Percentiles rank a stretch among this genome's conserved stretches.
Evolutionary conservation across 805 yeast species (phyloP).

Genomic region (Metschnikowia peoriensis): DNA sequence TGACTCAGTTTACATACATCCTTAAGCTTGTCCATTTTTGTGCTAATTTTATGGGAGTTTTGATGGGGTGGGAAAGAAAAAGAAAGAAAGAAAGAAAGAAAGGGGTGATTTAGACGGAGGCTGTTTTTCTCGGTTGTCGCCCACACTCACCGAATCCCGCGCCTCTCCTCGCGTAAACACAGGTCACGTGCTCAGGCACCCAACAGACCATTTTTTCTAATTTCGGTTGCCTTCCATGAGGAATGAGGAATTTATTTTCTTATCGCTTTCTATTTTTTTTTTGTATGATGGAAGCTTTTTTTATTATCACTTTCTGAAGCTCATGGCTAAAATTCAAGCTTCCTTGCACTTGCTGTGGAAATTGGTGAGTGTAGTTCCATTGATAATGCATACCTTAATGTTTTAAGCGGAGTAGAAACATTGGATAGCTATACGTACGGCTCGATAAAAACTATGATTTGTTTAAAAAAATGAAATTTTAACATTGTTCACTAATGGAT

Average conservation of each 20-base stretch:
- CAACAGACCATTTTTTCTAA: background rate
- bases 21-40: slow-evolving; percentile 57
- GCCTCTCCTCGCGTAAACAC: slow-evolving; percentile 20
- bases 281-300: background rate
- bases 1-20: slow-evolving; percentile 42
- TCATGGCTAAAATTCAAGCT: too few relatives aligned
- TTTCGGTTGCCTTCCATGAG: background rate
- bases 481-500: too few relatives aligned
- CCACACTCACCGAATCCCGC: background rate
- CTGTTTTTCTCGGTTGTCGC: slow-evolving; percentile 14
- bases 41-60: background rate
- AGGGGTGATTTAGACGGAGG: slow-evolving; percentile 9
- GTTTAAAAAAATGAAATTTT: too few relatives aligned
- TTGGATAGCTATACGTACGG: too few relatives aligned
- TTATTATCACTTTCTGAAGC: too few relatives aligned
- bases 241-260: too few relatives aligned
- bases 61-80: slow-evolving; percentile 1
- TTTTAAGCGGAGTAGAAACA: too few relatives aligned
- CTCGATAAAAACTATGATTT: too few relatives aligned
- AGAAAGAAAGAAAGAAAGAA: slow-evolving; percentile 8
- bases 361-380: too few relatives aligned
- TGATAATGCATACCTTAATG: too few relatives aligned
- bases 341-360: too few relatives aligned
- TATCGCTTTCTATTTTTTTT: too few relatives aligned
- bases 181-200: slow-evolving; percentile 15